Base-by-base conservation (phyloP, 352 stramenopile genomes). In the Globisporangium paroecandrum region DNA sequence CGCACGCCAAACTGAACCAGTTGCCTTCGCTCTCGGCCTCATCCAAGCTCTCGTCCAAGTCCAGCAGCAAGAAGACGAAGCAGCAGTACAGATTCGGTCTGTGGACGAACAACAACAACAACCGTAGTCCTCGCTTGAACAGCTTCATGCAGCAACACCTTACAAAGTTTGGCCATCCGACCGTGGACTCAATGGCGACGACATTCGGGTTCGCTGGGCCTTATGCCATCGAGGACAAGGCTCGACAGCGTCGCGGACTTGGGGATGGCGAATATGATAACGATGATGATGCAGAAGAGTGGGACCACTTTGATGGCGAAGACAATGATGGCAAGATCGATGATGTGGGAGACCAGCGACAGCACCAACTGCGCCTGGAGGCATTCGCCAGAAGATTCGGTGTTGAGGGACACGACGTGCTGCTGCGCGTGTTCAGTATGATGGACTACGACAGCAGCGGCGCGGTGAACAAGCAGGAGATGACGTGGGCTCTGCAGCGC, bases 361-460 rank as follows among this genome's bases (percentile, higher is more conserved):
- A 68, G 4, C 32, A 61, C n/a, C 22, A 41, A 7, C 55, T 69
- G 5, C 46, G 4, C 12, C 56, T 41, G 1, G n/a, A 65, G 3
- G 24, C 68, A 18, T 63, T 72, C 18, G 13, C 43, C 7, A 12
- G 34, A 12, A 71, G 77, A 41, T 90, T 90, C 25, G 66, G 68
- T 1, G 58, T 53, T 8, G 69, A 84, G 41, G 82, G 89, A 47
- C 73, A 77, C 4, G 20, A 38, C 0, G 65, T 81, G 0, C 70
- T 93, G 4, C 72, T 47, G 2, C 69, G 76, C 6, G 69, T 93
- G 38, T 93, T 93, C 41, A 54, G 66, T 0, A 54, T 83, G n/a
- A 89, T 93, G 74, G 85, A 93, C 64, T 66, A 77, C 24, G 85
- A 91, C 64, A 72, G 66, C 55, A 90, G 80, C n/a, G 78, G 82